Base-by-base conservation (phyloP, 2,329 filamentous ascomycete genomes). In the Colletotrichum echinochloae region DNA sequence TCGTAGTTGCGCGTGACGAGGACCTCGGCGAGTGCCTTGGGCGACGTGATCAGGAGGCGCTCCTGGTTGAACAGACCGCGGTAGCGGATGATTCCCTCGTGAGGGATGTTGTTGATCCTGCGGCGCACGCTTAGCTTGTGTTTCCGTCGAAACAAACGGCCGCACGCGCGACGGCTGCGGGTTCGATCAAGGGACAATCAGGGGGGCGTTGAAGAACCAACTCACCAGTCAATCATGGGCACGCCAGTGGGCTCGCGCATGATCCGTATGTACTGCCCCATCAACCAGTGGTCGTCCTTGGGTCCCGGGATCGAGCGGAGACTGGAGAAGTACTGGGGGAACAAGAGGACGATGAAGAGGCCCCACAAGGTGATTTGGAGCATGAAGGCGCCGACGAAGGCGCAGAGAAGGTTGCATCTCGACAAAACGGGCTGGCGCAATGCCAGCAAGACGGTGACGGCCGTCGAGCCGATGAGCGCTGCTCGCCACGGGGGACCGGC, bases 51-150 rank as follows among this genome's bases (percentile, higher is more conserved):
- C 12, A 92, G 73, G n/a, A 93, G 74, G 41, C 90, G 85, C 76
- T 92, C 91, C 26, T 82, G 76, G 76, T 93, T 92, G 70, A 90
- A 85, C 16, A 90, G 76, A 35, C 86, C 84, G 18, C 88, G 85
- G 76, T 92, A 94, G 14, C 90, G 87, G 65, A 95, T 88, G 23
- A 94, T 75, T 3, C 92, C 92, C 35, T 92, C 81, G 74, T 94
- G 90, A 8, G 90, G 89, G 48, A 93, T 81, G 2, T 83, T 84
- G 60, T 87, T 83, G 28, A 87, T 79, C 92, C 91, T 89, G 70
- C 77, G 44, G 82, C n/a, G 76, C 14, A 82, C 75, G 86, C 86
- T 77, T 70, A 55, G 52, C 16, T 20, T 3, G 18, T 30, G 26
- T 18, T 16, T 37, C 39, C 16, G n/a, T 16, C 26, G 41, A 5